Conservation (phyloP, 257 asterid genomes). For the Verbascum thapsus region DNA sequence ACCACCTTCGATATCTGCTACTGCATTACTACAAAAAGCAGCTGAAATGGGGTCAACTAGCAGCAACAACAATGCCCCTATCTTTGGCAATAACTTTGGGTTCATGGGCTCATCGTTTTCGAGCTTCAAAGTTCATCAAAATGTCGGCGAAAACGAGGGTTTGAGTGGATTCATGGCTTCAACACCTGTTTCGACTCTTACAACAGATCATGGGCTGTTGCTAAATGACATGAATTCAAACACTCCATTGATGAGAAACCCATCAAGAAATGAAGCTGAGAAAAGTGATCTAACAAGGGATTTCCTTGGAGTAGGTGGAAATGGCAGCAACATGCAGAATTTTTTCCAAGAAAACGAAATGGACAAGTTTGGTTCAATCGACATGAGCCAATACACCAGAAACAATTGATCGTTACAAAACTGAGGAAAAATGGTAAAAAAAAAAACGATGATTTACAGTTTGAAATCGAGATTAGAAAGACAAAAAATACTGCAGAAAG, state of each 20-base stretch:
- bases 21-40: slow-evolving; percentile 66
- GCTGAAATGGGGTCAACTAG: slow-evolving; percentile 62
- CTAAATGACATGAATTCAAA: no score
- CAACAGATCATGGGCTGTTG: slow-evolving; percentile 18
- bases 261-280: slow-evolving; percentile 32
- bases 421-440: slow-evolving; percentile 26
- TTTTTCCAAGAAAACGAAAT: slow-evolving; percentile 45
- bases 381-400: slow-evolving; percentile 42
- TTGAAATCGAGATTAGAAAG: neutral
- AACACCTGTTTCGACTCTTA: slow-evolving; percentile 32
- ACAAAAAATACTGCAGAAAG: slow-evolving; percentile 26
- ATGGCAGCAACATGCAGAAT: slow-evolving; percentile 33
- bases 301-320: slow-evolving; percentile 77
- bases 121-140: neutral
- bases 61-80: neutral
- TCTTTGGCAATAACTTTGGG: no score
- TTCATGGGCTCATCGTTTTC: no score
- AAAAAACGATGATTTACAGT: slow-evolving; percentile 10
- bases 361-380: slow-evolving; percentile 43
- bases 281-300: slow-evolving; percentile 58
- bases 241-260: slow-evolving; percentile 11
- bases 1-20: slow-evolving; percentile 61
- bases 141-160: slow-evolving; percentile 14
- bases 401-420: no score
- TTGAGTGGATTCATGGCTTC: slow-evolving; percentile 31